These are phyloP conservation scores for Tylopilus subfusipes DNA, from an alignment of 768 basidiomycete genomes.

Conservation along the genomic window DNA sequence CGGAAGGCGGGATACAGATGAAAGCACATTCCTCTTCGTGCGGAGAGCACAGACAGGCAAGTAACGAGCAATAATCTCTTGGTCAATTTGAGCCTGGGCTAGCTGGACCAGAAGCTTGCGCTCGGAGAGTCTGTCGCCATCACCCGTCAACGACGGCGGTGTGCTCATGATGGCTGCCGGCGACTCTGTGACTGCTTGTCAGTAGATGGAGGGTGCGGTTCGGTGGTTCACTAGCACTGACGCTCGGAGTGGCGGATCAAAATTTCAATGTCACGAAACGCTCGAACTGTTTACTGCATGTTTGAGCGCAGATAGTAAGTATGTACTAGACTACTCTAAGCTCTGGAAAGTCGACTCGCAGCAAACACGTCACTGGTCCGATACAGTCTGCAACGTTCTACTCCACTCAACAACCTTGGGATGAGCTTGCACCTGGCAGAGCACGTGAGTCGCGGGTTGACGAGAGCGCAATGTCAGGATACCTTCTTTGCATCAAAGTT, in stretches of 20 bases:
- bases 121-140: neutral
- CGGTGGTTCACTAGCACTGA: neutral
- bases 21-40: neutral
- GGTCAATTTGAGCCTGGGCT: neutral
- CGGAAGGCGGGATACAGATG: neutral
- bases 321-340: neutral
- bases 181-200: neutral
- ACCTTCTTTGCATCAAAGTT: conserved; percentile 77
- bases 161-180: neutral
- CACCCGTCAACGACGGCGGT: neutral
- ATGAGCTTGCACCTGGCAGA: conserved; percentile 60
- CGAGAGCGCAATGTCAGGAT: conserved; percentile 2
- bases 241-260: neutral
- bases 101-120: neutral
- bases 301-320: neutral
- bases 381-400: conserved; percentile 56
- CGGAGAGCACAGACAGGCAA: conserved; percentile 2
- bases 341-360: neutral
- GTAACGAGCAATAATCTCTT: neutral
- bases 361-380: conserved; percentile 7
- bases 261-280: neutral
- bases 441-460: conserved; percentile 3
- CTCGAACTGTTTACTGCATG: neutral
- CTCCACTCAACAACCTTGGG: conserved; percentile 73
- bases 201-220: neutral